These are phyloP conservation scores for Seiridium cupressi DNA, from an alignment of 2,329 filamentous ascomycete species.

Conservation along the genomic window DNA sequence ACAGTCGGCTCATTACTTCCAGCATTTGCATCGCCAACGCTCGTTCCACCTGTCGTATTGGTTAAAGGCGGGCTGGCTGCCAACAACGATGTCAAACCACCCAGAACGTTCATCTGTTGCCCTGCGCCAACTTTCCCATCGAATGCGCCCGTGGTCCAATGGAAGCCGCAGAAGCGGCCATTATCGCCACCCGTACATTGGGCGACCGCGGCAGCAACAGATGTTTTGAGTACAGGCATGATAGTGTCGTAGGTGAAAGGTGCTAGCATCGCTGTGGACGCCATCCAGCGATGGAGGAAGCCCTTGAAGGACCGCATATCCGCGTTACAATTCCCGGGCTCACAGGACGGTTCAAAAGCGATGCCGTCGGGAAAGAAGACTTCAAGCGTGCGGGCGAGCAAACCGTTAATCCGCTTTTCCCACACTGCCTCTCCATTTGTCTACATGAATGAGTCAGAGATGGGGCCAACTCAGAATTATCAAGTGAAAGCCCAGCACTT, in stretches of 20 bases:
- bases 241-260: conserved; percentile 56
- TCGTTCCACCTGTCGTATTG: conserved; percentile 50
- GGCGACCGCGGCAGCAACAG: conserved; percentile 57
- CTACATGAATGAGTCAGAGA: conserved; percentile 26
- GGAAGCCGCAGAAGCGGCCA: conserved; percentile 62
- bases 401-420: conserved; percentile 52
- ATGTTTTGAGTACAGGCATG: conserved; percentile 54
- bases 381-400: conserved; percentile 48
- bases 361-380: conserved; percentile 57
- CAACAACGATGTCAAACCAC: conserved; percentile 42
- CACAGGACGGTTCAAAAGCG: conserved; percentile 68
- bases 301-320: conserved; percentile 76
- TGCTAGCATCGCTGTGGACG: conserved; percentile 58
- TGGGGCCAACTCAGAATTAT: background rate
- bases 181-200: conserved; percentile 60
- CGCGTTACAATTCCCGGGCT: conserved; percentile 60
- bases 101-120: conserved; percentile 56
- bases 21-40: conserved; percentile 40
- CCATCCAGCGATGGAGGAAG: conserved; percentile 65
- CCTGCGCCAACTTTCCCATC: conserved; percentile 50
- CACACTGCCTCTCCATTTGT: conserved; percentile 54
- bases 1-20: conserved; percentile 32
- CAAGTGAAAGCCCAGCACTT: conserved; percentile 19
- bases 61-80: conserved; percentile 42
- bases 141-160: conserved; percentile 46